phyloP scores from a whole-genome alignment of 768 basidiomycete species.

The Pleurotus platypus region DNA sequence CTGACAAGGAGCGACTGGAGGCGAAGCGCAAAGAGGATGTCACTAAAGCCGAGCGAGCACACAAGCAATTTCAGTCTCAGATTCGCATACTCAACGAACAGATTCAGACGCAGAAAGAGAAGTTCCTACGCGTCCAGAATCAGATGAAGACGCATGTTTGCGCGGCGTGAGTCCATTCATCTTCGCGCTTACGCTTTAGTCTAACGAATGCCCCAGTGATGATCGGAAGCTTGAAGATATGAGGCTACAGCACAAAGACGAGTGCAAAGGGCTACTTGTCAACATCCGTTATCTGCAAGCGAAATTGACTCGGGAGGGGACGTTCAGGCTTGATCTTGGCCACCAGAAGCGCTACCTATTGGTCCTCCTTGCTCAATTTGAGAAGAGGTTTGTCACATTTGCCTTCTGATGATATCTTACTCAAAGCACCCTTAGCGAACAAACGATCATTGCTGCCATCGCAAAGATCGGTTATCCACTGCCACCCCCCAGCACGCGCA shows the following conservation, averaged over 20 bases:
- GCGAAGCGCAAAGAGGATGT: slow-evolving; percentile 53
- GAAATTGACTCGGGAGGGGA: slow-evolving; percentile 82
- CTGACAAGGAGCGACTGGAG: slow-evolving; percentile 65
- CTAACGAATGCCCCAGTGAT: slow-evolving; percentile 36
- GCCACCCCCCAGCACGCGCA: slow-evolving; percentile 21
- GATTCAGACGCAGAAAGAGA: slow-evolving; percentile 51
- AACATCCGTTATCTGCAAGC: slow-evolving; percentile 92
- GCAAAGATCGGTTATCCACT: slow-evolving; percentile 70
- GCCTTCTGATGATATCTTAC: slow-evolving; percentile 10
- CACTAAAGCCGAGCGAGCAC: slow-evolving; percentile 52
- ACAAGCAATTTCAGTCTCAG: slow-evolving; percentile 66
- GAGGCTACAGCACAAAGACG: slow-evolving; percentile 70
- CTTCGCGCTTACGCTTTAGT: not conserved
- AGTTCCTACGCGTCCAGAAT: slow-evolving; percentile 42
- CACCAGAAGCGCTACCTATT: slow-evolving; percentile 91
- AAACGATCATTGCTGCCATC: slow-evolving; percentile 71
- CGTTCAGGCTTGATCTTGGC: slow-evolving; percentile 68
- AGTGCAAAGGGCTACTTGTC: slow-evolving; percentile 87
- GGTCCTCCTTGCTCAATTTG: slow-evolving; percentile 62
- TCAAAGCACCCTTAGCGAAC: slow-evolving; percentile 43
- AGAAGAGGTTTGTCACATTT: slow-evolving; percentile 55
- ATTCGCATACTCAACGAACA: slow-evolving; percentile 66
- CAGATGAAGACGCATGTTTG: slow-evolving; percentile 56
- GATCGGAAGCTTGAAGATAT: slow-evolving; percentile 49
- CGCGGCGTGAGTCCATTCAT: slow-evolving; percentile 42